Percentiles rank a stretch among this genome's conserved stretches.
Conservation (phyloP, 495 filamentous ascomycete genomes). For the Hypoxylon intermedium region DNA sequence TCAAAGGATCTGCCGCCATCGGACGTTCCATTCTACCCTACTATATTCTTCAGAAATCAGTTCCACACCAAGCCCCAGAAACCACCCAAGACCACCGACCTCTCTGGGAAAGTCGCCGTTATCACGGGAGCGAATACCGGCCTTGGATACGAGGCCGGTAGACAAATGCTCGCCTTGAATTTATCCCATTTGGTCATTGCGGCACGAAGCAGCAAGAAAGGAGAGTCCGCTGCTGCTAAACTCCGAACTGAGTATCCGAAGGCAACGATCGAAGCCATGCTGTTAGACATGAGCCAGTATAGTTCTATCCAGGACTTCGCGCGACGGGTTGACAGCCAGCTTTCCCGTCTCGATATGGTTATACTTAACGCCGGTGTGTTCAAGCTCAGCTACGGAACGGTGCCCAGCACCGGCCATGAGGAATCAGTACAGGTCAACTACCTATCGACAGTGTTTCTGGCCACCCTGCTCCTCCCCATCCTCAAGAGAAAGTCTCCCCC, state of each 20-base stretch:
- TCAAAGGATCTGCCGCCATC: slow-evolving; percentile 26
- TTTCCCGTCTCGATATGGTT: slow-evolving; percentile 55
- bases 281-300: slow-evolving; percentile 59
- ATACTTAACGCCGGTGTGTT: slow-evolving; percentile 62
- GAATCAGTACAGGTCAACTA: slow-evolving; percentile 56
- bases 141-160: slow-evolving; percentile 55
- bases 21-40: slow-evolving; percentile 20
- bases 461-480: slow-evolving; percentile 57
- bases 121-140: slow-evolving; percentile 59
- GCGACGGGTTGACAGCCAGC: slow-evolving; percentile 40
- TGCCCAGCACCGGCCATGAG: slow-evolving; percentile 56
- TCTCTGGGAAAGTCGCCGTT: slow-evolving; percentile 51
- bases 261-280: slow-evolving; percentile 61
- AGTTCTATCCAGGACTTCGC: slow-evolving; percentile 56
- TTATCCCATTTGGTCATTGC: slow-evolving; percentile 61
- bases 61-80: slow-evolving; percentile 41
- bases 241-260: slow-evolving; percentile 45
- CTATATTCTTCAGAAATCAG: slow-evolving; percentile 42
- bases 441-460: slow-evolving; percentile 57
- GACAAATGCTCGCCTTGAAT: slow-evolving; percentile 54
- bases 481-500: slow-evolving; percentile 48
- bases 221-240: slow-evolving; percentile 50
- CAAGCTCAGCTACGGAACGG: slow-evolving; percentile 41
- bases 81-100: slow-evolving; percentile 33
- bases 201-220: slow-evolving; percentile 58